These are phyloP conservation scores for Fusarium oxysporum DNA, from an alignment of 2,329 filamentous ascomycete species.

Conservation along the genomic window DNA sequence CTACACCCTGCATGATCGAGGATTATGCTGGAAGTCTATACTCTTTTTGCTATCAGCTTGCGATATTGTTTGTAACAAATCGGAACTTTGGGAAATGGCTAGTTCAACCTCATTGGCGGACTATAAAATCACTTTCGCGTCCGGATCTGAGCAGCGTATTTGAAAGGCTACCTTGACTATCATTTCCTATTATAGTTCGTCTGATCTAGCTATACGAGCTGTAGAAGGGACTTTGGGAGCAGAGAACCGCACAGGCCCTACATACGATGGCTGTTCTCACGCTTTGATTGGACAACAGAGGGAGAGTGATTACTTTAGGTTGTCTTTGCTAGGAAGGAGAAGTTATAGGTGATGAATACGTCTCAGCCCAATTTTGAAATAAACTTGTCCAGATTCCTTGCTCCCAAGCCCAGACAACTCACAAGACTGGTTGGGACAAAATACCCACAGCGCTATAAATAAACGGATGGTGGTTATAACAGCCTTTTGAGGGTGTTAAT, in stretches of 20 bases:
- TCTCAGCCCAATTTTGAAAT: neutral
- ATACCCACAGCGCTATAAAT: neutral
- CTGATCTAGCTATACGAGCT: neutral
- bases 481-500: neutral
- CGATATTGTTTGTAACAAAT: accelerated
- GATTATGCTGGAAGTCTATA: accelerated
- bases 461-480: accelerated
- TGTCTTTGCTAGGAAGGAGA: neutral
- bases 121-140: neutral
- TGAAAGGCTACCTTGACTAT: neutral
- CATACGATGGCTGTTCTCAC: neutral
- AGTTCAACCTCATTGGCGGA: accelerated
- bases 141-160: neutral
- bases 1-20: too few species aligned
- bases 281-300: neutral
- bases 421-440: neutral
- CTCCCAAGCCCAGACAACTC: neutral
- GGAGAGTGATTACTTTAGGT: accelerated
- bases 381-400: neutral
- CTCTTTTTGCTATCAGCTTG: accelerated
- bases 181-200: neutral
- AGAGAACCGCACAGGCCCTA: neutral
- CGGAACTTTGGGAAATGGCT: accelerated
- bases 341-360: neutral
- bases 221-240: neutral